Evolutionary conservation across 306 rosid species (phyloP).

Genomic region (Inga leiocalycina): DNA sequence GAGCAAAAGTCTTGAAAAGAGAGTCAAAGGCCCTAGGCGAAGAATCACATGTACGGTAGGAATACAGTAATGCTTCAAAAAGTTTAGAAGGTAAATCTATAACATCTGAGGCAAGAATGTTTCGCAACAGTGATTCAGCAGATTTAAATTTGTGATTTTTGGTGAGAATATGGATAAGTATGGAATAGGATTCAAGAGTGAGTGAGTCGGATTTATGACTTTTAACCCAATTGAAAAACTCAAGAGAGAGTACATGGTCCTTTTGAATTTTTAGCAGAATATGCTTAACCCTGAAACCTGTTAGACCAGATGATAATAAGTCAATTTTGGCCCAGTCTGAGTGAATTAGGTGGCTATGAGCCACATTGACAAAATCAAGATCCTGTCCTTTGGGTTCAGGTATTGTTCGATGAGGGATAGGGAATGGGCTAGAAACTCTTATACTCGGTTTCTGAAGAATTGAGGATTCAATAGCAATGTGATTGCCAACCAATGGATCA

Average conservation of each 20-base stretch:
- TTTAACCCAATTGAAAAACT: slow-evolving; percentile 74
- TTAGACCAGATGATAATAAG: slow-evolving; percentile 50
- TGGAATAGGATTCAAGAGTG: slow-evolving; percentile 60
- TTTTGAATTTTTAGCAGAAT: slow-evolving; percentile 58
- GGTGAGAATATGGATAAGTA: slow-evolving; percentile 74
- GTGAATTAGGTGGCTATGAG: slow-evolving; percentile 71
- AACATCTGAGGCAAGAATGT: slow-evolving; percentile 36
- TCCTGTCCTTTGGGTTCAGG: slow-evolving; percentile 74
- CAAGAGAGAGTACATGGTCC: slow-evolving; percentile 69
- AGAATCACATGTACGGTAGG: slow-evolving; percentile 63
- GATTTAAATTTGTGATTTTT: slow-evolving; percentile 63
- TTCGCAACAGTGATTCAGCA: slow-evolving; percentile 53
- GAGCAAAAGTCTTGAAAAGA: slow-evolving; percentile 82
- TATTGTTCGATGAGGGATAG: slow-evolving; percentile 71
- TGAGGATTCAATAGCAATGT: slow-evolving; percentile 25
- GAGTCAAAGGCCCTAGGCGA: slow-evolving; percentile 71
- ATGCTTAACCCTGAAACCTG: slow-evolving; percentile 67
- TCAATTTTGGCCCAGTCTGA: slow-evolving; percentile 75
- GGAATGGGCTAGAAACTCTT: slow-evolving; percentile 42
- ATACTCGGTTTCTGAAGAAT: slow-evolving; percentile 19
- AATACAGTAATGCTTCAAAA: slow-evolving; percentile 59
- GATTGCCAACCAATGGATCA: slow-evolving; percentile 32
- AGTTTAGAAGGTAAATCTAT: slow-evolving; percentile 51
- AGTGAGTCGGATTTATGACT: slow-evolving; percentile 52
- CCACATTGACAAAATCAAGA: slow-evolving; percentile 77